A percentile compares a stretch with the other conserved stretches of the same genome.
phyloP scores from a whole-genome alignment of 2,329 filamentous ascomycete genomes.

The Pestalotiopsis sp. region DNA sequence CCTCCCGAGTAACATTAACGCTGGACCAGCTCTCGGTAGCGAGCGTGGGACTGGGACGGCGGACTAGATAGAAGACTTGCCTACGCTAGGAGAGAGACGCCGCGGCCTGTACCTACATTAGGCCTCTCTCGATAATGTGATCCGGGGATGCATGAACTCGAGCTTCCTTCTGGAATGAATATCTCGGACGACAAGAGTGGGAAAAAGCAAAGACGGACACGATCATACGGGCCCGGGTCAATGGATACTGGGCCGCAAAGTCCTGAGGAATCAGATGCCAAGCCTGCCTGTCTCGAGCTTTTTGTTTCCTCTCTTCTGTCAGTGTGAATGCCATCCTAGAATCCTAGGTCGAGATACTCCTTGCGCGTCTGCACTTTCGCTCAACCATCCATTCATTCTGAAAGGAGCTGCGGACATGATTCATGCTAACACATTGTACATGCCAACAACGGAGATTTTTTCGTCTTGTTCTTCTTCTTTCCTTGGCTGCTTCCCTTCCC shows the following conservation, averaged over 20 bases:
- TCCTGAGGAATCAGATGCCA: constrained; percentile 6
- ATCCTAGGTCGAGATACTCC: no score
- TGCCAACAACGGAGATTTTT: neutral
- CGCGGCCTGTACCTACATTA: neutral
- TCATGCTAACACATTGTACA: no score
- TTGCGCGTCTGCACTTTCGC: no score
- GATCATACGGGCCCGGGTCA: no score
- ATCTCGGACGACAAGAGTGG: neutral
- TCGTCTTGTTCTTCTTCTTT: neutral
- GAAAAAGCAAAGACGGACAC: neutral
- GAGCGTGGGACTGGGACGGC: neutral
- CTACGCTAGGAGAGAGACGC: neutral
- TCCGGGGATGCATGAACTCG: neutral
- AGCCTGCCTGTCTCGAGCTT: neutral
- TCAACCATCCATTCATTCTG: no score
- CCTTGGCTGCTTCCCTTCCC: neutral
- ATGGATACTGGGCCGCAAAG: neutral
- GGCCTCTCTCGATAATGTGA: neutral
- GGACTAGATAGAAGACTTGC: neutral
- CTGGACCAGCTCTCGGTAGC: neutral
- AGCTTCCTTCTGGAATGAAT: neutral
- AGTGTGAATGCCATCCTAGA: no score
- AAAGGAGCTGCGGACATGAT: no score
- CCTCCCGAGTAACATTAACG: neutral
- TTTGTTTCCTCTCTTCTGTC: neutral